Evolutionary conservation across 805 yeast genomes (phyloP).

Genomic region (Kazachstania psychrophila): DNA sequence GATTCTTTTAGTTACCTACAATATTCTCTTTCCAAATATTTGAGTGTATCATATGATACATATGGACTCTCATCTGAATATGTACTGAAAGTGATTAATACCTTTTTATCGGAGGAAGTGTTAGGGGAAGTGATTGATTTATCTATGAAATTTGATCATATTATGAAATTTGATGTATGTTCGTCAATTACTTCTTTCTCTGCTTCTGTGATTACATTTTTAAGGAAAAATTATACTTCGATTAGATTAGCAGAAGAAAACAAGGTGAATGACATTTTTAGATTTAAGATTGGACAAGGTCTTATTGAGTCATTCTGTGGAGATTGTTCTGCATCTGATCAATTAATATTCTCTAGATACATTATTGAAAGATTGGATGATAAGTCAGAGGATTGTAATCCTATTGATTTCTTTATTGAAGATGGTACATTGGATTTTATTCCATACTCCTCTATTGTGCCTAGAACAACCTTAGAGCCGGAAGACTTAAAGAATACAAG

Average conservation of each 20-base stretch:
- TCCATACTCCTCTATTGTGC: slow-evolving; percentile 34
- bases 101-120: too few relatives aligned
- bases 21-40: background rate
- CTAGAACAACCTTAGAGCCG: slow-evolving; percentile 41
- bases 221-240: background rate
- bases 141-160: background rate
- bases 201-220: background rate
- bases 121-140: too few relatives aligned
- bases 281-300: slow-evolving; percentile 5
- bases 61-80: background rate
- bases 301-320: slow-evolving; percentile 32
- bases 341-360: slow-evolving; percentile 21
- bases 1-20: background rate
- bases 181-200: slow-evolving; percentile 1
- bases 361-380: background rate
- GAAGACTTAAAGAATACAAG: slow-evolving; percentile 53
- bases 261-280: background rate
- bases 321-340: slow-evolving; percentile 27
- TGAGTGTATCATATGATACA: background rate
- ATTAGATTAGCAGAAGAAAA: background rate
- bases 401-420: slow-evolving; percentile 23
- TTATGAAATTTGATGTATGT: slow-evolving; percentile 5
- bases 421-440: slow-evolving; percentile 42
- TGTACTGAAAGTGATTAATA: too few relatives aligned
- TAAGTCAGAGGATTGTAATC: background rate